phyloP scores from a whole-genome alignment of 495 filamentous ascomycete genomes.

The Ramalina intermedia region DNA sequence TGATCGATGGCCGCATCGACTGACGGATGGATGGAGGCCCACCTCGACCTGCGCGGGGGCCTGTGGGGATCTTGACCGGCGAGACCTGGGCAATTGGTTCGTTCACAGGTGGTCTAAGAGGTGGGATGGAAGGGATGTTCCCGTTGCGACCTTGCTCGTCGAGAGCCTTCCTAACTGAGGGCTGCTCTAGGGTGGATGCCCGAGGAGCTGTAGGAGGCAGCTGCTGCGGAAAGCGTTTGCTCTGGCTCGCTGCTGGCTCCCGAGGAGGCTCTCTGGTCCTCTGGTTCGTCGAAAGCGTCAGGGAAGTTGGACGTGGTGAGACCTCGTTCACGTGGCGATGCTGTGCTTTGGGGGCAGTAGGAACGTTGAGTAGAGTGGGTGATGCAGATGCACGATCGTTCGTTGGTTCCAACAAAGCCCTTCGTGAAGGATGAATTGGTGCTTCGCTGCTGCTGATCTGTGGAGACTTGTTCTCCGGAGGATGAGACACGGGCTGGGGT shows the following conservation, averaged over 20 bases:
- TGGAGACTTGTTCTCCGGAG: slow-evolving; percentile 17
- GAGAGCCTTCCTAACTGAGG: slow-evolving; percentile 11
- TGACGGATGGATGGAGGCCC: slow-evolving; percentile 12
- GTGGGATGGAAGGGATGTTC: slow-evolving; percentile 2
- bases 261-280: background rate
- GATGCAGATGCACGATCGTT: slow-evolving; percentile 29
- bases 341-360: slow-evolving; percentile 38
- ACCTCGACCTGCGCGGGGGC: slow-evolving; percentile 14
- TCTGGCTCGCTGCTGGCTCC: slow-evolving; percentile 1
- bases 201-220: background rate
- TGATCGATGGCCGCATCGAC: slow-evolving; percentile 5
- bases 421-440: slow-evolving; percentile 6
- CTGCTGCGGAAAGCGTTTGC: slow-evolving; percentile 6
- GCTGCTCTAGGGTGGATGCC: slow-evolving; percentile 1
- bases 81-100: slow-evolving; percentile 7
- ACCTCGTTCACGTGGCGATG: slow-evolving; percentile 11
- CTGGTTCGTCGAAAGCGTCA: background rate
- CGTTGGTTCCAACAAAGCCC: slow-evolving; percentile 9
- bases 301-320: background rate
- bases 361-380: slow-evolving; percentile 27
- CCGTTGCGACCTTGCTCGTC: slow-evolving; percentile 13
- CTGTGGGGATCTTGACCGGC: slow-evolving; percentile 16
- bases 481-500: slow-evolving; percentile 14
- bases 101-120: slow-evolving; percentile 3
- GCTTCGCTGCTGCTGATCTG: slow-evolving; percentile 6